Evolutionary conservation across 2,329 filamentous ascomycete genomes (phyloP).

Genomic region (Xylariaceae sp.): DNA sequence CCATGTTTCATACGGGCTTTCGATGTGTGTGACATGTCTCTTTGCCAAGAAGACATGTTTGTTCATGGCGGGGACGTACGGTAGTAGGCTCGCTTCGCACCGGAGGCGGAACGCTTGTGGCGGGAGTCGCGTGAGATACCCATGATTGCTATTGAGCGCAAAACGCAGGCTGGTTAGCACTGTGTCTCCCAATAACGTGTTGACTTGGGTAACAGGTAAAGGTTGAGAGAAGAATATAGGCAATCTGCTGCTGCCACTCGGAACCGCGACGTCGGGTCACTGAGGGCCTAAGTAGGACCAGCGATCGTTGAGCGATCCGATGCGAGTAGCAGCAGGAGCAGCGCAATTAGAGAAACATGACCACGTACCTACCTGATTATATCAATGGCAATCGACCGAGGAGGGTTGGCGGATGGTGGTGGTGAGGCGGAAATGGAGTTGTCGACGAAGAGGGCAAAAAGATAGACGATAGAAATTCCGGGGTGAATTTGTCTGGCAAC

Average conservation of each 20-base stretch:
- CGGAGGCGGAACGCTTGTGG: constrained; percentile 99
- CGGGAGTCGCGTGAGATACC: constrained; percentile 99
- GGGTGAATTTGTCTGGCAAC: constrained; percentile 25
- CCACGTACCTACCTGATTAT: constrained; percentile 32
- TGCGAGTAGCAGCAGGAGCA: too few species aligned
- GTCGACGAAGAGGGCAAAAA: constrained; percentile 2
- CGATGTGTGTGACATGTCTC: constrained; percentile 11
- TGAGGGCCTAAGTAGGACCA: background rate
- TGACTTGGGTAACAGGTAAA: background rate
- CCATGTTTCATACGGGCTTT: too few species aligned
- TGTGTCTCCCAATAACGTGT: background rate
- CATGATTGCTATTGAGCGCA: constrained; percentile 76
- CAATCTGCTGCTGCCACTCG: background rate
- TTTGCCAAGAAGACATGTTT: constrained; percentile 17
- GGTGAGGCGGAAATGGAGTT: constrained; percentile 21
- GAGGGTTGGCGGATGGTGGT: constrained; percentile 23
- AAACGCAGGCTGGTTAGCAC: constrained; percentile 25
- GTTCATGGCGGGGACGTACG: constrained; percentile 55
- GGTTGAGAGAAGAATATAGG: background rate
- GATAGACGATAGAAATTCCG: constrained; percentile 6
- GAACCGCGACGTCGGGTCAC: constrained; percentile 8
- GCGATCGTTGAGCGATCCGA: too few species aligned
- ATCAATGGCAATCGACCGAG: constrained; percentile 28
- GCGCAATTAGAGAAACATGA: background rate
- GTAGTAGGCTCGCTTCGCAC: constrained; percentile 95